These are phyloP conservation scores for Ochromonas danica DNA, from an alignment of 108 stramenopile genomes.

Conservation along the genomic window DNA sequence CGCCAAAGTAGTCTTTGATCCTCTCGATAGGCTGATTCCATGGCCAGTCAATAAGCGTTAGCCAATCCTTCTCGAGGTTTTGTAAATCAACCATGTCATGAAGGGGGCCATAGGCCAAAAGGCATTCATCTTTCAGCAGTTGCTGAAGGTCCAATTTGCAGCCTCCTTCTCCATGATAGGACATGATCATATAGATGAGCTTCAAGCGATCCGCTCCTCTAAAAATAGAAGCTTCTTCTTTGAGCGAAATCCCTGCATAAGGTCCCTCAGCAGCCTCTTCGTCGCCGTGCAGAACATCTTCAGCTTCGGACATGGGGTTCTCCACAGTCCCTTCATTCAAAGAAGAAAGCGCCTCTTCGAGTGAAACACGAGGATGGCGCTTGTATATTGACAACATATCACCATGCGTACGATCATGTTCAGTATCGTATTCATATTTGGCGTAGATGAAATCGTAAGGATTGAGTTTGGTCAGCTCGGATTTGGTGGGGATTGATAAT, in stretches of 20 bases:
- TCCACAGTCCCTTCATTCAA: too few relatives aligned
- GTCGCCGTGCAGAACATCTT: too few relatives aligned
- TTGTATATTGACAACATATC: background rate
- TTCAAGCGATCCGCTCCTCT: slow-evolving; percentile 49
- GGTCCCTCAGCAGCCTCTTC: too few relatives aligned
- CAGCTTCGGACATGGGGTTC: too few relatives aligned
- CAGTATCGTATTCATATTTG: slow-evolving; percentile 18
- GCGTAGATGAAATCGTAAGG: slow-evolving; percentile 30
- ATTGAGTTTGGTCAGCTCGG: background rate
- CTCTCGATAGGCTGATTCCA: slow-evolving; percentile 41
- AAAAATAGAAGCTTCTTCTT: background rate
- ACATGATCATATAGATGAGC: slow-evolving; percentile 47
- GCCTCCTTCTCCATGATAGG: background rate
- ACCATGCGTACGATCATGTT: background rate
- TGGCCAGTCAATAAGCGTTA: background rate
- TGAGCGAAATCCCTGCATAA: too few relatives aligned
- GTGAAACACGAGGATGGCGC: background rate
- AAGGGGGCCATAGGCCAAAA: slow-evolving; percentile 49
- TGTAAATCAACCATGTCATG: slow-evolving; percentile 51
- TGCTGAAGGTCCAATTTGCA: background rate
- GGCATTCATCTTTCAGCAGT: slow-evolving; percentile 39
- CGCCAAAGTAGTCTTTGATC: slow-evolving; percentile 56
- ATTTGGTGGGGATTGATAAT: background rate
- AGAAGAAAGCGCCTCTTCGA: too few relatives aligned
- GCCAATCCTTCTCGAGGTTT: slow-evolving; percentile 41